phyloP scores from a whole-genome alignment of 78 protist genomes.

The Capsaspora owczarzaki region DNA sequence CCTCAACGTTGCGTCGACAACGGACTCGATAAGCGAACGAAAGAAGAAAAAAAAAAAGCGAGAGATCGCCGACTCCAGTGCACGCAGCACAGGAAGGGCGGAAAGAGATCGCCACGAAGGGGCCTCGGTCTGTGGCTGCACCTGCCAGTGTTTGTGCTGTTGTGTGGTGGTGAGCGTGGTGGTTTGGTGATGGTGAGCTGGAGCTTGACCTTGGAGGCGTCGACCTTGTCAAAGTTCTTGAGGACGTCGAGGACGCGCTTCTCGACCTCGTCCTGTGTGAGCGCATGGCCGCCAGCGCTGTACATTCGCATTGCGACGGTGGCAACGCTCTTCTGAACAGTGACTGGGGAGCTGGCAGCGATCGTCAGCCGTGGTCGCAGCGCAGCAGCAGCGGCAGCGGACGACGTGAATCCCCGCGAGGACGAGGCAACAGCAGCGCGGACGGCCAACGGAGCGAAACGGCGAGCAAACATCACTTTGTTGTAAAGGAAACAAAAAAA shows the following conservation, averaged over 20 bases:
- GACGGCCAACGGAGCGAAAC: too few species aligned
- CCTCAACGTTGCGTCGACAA: not conserved
- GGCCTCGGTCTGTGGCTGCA: not conserved
- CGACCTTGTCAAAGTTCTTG: not conserved
- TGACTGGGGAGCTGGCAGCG: not conserved
- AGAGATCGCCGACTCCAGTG: not conserved
- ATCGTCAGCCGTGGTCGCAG: too few species aligned
- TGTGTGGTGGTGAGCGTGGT: too few species aligned
- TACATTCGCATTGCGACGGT: not conserved
- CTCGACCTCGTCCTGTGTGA: not conserved
- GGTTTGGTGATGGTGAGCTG: not conserved
- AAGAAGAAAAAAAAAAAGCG: not conserved
- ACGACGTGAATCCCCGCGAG: too few species aligned
- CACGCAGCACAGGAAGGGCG: not conserved
- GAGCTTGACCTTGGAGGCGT: not conserved
- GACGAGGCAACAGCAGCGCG: too few species aligned
- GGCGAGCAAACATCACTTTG: too few species aligned
- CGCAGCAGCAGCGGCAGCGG: too few species aligned
- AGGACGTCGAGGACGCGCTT: not conserved
- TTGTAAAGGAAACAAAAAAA: too few species aligned
- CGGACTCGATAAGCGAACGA: not conserved
- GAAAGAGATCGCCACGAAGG: too few species aligned
- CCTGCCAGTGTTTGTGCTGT: too few species aligned
- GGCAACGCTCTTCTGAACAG: not conserved
- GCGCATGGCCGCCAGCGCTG: not conserved